Evolutionary conservation across 768 basidiomycete genomes (phyloP), one percentile per base, ranked within the genome.

Genomic region (Termitomyces sp.): DNA sequence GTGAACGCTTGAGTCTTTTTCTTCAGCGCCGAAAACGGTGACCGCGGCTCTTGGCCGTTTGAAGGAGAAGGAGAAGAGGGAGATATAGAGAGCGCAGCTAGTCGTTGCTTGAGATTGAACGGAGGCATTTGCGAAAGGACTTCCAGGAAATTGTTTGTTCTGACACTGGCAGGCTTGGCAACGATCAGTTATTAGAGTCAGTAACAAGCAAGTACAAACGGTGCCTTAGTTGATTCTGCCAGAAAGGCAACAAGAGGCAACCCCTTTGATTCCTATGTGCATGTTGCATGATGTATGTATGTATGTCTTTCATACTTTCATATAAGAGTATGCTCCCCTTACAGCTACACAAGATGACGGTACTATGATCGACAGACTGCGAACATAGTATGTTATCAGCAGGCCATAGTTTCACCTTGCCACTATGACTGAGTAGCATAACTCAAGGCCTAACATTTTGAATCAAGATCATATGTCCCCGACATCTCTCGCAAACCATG

Each of bases 101-200:
- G 80, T 61, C 84, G 75, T 68, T 91, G 88, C 73, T 88, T 90
- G 61, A 91, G 78, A 53, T 73, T 85, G 25, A 82, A 70, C 34
- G 74, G 64, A 61, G 72, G 72, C 67, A 71, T 67, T 37, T 32
- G 29, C 69, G 46, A 77, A 34, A 17, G n/a, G 20, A 49, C 25
- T 60, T 60, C 60, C 54, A 42, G n/a, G 60, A 56, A 49, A 29
- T 55, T 34, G 12, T 20, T 32, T 37, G 32, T 53, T 54, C 14
- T 25, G n/a, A 50, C 51, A 46, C 36, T 47, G 11, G 46, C 20
- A 38, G 37, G 46, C 60, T 60, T 60, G 60, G 53, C 59, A 54
- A 45, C 36, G 17, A 11, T 48, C 53, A 50, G 34, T 20, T 52
- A 9, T 51, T 31, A 25, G 15, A 15, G 31, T 53, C 17, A 10